Evolutionary conservation across 2,329 filamentous ascomycete species (phyloP).

Genomic region (Phialemonium atrogriseum): DNA sequence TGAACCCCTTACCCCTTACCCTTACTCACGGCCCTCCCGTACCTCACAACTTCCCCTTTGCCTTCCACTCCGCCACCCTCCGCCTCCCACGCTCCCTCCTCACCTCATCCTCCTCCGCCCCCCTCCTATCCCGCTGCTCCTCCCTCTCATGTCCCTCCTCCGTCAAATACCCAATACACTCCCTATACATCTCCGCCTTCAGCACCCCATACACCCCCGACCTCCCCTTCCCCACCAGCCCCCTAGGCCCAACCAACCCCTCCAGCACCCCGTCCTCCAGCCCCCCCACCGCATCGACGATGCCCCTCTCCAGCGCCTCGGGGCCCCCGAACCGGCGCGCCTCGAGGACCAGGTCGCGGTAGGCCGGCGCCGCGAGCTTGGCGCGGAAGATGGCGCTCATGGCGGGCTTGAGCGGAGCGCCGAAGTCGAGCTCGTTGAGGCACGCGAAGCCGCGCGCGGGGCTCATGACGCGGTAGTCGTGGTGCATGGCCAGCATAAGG

Average conservation of each 20-base stretch:
- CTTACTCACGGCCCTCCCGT: no score
- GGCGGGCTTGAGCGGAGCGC: slow-evolving; percentile 62
- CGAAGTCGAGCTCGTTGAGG: slow-evolving; percentile 75
- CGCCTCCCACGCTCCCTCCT: slow-evolving; percentile 33
- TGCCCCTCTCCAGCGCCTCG: slow-evolving; percentile 55
- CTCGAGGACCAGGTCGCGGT: slow-evolving; percentile 63
- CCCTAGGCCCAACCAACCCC: slow-evolving; percentile 51
- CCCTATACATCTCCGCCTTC: slow-evolving; percentile 69
- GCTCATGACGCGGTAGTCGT: slow-evolving; percentile 76
- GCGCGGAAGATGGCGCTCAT: slow-evolving; percentile 69
- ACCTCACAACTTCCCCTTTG: slow-evolving; percentile 27
- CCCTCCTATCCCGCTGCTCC: slow-evolving; percentile 38
- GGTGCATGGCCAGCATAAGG: slow-evolving; percentile 74
- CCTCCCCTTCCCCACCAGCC: slow-evolving; percentile 52
- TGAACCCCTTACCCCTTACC: no score
- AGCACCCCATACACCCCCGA: slow-evolving; percentile 61
- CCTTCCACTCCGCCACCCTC: slow-evolving; percentile 42
- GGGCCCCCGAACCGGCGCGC: slow-evolving; percentile 57
- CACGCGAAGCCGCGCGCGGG: slow-evolving; percentile 64
- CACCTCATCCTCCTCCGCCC: slow-evolving; percentile 29
- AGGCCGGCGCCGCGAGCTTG: slow-evolving; percentile 51
- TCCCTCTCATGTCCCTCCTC: slow-evolving; percentile 38
- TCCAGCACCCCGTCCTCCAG: slow-evolving; percentile 53
- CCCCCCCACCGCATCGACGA: slow-evolving; percentile 62
- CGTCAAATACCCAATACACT: slow-evolving; percentile 51